phyloP scores from a whole-genome alignment of 768 basidiomycete genomes.

The Agaricus subrufescens region DNA sequence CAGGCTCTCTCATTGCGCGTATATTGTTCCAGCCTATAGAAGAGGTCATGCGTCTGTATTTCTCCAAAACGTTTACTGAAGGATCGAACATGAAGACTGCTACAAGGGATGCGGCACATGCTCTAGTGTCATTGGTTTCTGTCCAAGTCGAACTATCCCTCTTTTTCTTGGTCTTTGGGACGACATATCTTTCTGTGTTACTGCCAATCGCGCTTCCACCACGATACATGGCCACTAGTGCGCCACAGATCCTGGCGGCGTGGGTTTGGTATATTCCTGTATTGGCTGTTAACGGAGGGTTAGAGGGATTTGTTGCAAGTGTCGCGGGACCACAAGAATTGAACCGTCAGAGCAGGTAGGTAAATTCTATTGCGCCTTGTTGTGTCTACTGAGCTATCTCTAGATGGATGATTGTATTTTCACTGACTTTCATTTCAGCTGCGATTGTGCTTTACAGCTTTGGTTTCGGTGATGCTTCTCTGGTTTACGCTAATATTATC shows the following conservation, averaged over 20 bases:
- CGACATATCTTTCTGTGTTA: slow-evolving; percentile 67
- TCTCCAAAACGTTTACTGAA: slow-evolving; percentile 56
- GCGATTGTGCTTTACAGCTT: slow-evolving; percentile 42
- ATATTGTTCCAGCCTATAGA: slow-evolving; percentile 95
- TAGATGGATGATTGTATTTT: slow-evolving; percentile 79
- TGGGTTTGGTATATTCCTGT: slow-evolving; percentile 91
- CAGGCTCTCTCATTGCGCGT: slow-evolving; percentile 89
- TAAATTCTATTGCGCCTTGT: neutral
- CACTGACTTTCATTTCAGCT: slow-evolving; percentile 57
- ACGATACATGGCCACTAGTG: slow-evolving; percentile 71
- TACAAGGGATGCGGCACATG: slow-evolving; percentile 39
- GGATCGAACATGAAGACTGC: slow-evolving; percentile 11
- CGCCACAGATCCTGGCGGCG: slow-evolving; percentile 67
- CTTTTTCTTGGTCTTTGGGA: slow-evolving; percentile 70
- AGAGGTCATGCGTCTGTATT: slow-evolving; percentile 86
- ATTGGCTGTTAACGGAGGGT: slow-evolving; percentile 83
- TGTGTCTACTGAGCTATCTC: neutral
- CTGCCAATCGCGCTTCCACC: slow-evolving; percentile 67
- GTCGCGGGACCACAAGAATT: slow-evolving; percentile 68
- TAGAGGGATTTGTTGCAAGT: slow-evolving; percentile 88
- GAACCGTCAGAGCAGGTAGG: slow-evolving; percentile 59
- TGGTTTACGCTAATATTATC: slow-evolving; percentile 74
- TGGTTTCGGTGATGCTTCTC: slow-evolving; percentile 56
- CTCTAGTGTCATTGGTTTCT: slow-evolving; percentile 57
- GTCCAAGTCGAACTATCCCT: slow-evolving; percentile 63